Percentiles rank a stretch among this genome's conserved stretches.
phyloP scores from a whole-genome alignment of 129 eudicot genomes.

The Flaveria trinervia region DNA sequence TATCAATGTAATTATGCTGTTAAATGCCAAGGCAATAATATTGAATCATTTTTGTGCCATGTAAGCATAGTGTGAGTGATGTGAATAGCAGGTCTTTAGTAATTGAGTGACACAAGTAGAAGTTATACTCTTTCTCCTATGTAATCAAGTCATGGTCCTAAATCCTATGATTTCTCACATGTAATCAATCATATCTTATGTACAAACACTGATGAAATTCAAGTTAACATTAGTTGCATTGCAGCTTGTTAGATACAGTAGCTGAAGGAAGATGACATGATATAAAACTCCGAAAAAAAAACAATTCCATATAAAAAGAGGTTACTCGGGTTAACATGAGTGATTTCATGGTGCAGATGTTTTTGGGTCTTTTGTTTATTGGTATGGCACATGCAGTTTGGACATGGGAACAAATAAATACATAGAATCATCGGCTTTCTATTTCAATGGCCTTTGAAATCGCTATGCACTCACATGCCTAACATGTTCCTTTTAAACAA shows the following conservation, averaged over 20 bases:
- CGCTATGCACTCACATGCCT: no score
- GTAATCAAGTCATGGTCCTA: no score
- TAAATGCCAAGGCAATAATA: slow-evolving; percentile 10
- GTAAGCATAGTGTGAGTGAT: slow-evolving; percentile 1
- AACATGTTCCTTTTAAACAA: no score
- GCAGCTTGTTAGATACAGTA: slow-evolving; percentile 59
- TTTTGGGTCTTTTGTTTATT: no score
- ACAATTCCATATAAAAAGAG: no score
- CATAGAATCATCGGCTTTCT: no score
- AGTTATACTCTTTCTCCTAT: background rate
- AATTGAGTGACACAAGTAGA: background rate
- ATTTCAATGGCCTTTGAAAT: no score
- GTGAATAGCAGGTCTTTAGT: background rate
- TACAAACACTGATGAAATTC: slow-evolving; percentile 31
- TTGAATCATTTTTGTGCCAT: background rate
- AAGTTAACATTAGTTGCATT: background rate
- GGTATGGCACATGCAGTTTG: no score
- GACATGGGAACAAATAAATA: no score
- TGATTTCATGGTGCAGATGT: no score
- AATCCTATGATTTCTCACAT: slow-evolving; percentile 12
- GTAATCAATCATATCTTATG: slow-evolving; percentile 20
- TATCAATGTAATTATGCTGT: slow-evolving; percentile 5
- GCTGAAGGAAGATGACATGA: slow-evolving; percentile 33
- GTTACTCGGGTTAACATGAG: no score
- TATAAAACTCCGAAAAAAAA: no score